Conservation (phyloP, 495 filamentous ascomycete genomes). For the Gamarada debralockiae region DNA sequence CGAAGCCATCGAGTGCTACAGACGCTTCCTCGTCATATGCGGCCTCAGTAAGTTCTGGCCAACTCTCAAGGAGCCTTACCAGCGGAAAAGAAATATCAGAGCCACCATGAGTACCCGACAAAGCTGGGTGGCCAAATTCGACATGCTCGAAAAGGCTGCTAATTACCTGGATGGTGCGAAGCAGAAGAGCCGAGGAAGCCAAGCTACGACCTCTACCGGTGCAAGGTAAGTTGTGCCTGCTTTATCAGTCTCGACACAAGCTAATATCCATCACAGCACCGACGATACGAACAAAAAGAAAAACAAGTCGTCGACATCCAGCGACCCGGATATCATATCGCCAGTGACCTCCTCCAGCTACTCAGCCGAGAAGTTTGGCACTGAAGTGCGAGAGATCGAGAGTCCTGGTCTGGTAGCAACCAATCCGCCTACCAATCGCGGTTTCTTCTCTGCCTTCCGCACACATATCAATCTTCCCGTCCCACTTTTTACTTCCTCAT, state of each 20-base stretch:
- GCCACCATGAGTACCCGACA: neutral
- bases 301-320: too few species aligned
- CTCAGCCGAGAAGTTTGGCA: too few species aligned
- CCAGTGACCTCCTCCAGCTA: too few species aligned
- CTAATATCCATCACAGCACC: too few species aligned
- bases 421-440: neutral
- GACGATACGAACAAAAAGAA: too few species aligned
- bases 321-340: too few species aligned
- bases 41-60: slow-evolving; percentile 50
- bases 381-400: neutral
- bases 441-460: neutral
- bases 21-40: slow-evolving; percentile 42
- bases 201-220: too few species aligned
- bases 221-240: too few species aligned
- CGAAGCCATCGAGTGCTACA: slow-evolving; percentile 74
- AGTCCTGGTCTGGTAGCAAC: neutral
- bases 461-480: slow-evolving; percentile 1
- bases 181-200: too few species aligned
- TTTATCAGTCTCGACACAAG: too few species aligned
- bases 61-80: slow-evolving; percentile 20
- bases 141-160: slow-evolving; percentile 1
- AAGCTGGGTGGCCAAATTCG: neutral
- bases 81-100: neutral
- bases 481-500: neutral
- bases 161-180: neutral